Base-by-base conservation (phyloP, 495 filamentous ascomycete species). In the Talaromyces wortmannii region DNA sequence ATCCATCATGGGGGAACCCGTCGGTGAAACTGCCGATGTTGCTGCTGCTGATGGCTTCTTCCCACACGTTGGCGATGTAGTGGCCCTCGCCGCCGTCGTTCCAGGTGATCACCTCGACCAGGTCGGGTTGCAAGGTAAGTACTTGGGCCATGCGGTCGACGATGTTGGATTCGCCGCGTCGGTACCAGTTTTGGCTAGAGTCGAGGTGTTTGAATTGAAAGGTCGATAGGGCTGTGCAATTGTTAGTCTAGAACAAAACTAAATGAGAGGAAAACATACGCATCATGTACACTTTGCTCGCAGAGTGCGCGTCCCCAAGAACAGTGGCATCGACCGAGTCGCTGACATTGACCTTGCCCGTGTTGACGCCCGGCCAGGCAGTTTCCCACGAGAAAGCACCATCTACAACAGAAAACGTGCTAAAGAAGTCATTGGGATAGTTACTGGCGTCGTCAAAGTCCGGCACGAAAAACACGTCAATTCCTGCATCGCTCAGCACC, bases 51-150 rank as follows among this genome's bases (percentile, higher is more conserved):
- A 52, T 31, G 1, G 49, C 29, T 4, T 52, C 49, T 11, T 52
- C 36, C 61, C 65, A 67, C 18, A 72, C 54, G 16, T 73, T 71
- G 0, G 75, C 75, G 17, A 77, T 67, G 59, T 79, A 78, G 55
- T 77, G 74, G 53, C 63, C 66, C 53, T 78, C 75, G 36, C 72
- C 72, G 4, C 66, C 72, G 55, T 79, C 73, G 32, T 70, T 67
- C 67, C 67, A 70, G 46, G 66, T 70, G 42, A 70, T 61, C 2
- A 68, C 55, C 32, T 70, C 61, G 4, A 63, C 61, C 42, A 67
- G 60, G 12, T 68, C 64, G 11, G 66, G 59, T 47, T 56, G 44
- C 18, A 66, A 43, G 10, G 53, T 12, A 0, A 69, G 55, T 29
- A 67, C 64, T 18, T 68, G 62, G 8, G 43, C 30, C 59, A 69